Base-by-base conservation (phyloP, 1,139 yeast species). In the Pichia sp. region DNA sequence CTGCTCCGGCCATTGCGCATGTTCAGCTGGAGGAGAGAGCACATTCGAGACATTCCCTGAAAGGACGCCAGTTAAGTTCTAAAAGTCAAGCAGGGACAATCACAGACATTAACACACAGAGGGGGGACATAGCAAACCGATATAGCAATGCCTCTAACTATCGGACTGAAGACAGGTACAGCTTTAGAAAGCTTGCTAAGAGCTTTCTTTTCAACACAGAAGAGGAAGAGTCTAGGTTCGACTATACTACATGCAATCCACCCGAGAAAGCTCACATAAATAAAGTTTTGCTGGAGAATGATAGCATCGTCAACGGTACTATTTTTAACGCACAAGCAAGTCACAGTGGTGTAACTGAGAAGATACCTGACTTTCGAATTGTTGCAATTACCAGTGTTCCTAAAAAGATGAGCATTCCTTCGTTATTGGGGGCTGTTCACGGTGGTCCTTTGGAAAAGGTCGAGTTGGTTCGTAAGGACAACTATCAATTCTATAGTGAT, bases 391-490 rank as follows among this genome's bases (percentile, higher is more conserved):
- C 55, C 7, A 59, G 62, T 27, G 55, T 72, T 14, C 69, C 72
- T 0, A 45, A 47, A 0, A 49, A 53, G 21, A 62, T 67, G 6
- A 77, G 83, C 7, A 46, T 77, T 6, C 65, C 63, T 21, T 63
- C 74, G 24, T 56, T 82, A 11, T 48, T 83, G 14, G 57, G 75
- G 2, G 84, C 77, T 44, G 64, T 82, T 0, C 63, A 69, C 48
- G 94, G 94, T 0, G 95, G 95, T 0, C 86, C 91, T 0, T 58
- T 84, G 31, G 87, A 81, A 46, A 68, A 66, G 42, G 53, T 80
- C 21, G 48, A 42, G 31, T 20, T 52, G 20, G 35, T 49, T 16
- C 43, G 42, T 23, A 46, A 37, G 18, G 40, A 38, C n/a, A 40
- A 37, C 11, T 25, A 34, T 26, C 37, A 38, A 16, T 37, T 32